Base-by-base conservation (phyloP, 345 rosid genomes). In the Carallia pectinifolia region DNA sequence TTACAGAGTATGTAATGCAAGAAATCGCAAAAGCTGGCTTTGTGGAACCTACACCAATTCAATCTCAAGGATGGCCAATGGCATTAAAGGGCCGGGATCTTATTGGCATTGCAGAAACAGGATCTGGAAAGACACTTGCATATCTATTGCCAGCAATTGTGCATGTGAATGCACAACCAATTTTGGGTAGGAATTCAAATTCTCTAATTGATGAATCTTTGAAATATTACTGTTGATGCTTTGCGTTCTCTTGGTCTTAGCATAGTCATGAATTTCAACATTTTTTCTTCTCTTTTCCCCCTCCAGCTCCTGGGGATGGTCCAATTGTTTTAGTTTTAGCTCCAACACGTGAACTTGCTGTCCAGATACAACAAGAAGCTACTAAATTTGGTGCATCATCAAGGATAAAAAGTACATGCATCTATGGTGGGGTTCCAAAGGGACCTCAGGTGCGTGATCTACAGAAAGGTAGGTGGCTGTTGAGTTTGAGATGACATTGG, bases 51-150 rank as follows among this genome's bases (percentile, higher is more conserved):
- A 96, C 98, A 9, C 88, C 99, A 44, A 96, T 96, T 77, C 99
- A 96, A 80, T 80, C 99, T 70, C 99, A 96, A 76, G 98, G 99
- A n/a, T 96, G 98, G 99, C 99, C 99, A 69, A 96, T 96, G 99
- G 99, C 99, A 39, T 84, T 92, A 76, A 90, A 81, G 74, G 99
- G 99, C 8, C 96, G 99, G 69, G 99, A 92, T 79, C 96, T 92
- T 38, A 85, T 92, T 38, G 99, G 99, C 70, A 92, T 92, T 79
- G 99, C 98, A 58, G 99, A 92, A 85, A 96, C 99, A 12, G 99
- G 99, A 9, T 92, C 98, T 7, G 99, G 99, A 62, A 96, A 92
- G 88, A 96, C 99, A 39, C 84, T 96, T 63, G 93, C 99, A 4
- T 92, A 92, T 70, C 83, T 96, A 27, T 82, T 96, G 72, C 98